Base-by-base conservation (phyloP, 768 basidiomycete species). In the Mycena capillaripes region DNA sequence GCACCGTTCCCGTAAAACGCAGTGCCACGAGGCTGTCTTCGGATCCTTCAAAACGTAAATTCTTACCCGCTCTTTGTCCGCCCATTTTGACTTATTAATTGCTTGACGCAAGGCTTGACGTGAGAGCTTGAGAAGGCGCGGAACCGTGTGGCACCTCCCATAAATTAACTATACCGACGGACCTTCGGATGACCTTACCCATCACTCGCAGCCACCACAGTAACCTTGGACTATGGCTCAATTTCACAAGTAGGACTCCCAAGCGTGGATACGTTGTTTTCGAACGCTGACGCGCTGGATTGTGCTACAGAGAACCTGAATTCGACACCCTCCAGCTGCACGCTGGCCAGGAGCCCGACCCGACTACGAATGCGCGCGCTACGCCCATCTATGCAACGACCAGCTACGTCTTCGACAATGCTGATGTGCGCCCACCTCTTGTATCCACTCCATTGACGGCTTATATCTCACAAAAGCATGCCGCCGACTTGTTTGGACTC, bases 291-390 rank as follows among this genome's bases (percentile, higher is more conserved):
- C 21, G 11, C 19, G 17, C 19, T 3, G 30, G 21, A 30, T 38
- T 21, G 32, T 34, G 55, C 34, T 55, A 2, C 44, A 88, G 88
- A 81, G 84, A 85, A 76, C 92, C 92, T 57, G 92, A 93, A 77
- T 94, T 95, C 76, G 93, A 95, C 76, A 95, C 93, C 1, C 84
- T 95, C 56, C 93, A 94, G 80, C 85, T 95, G 7, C 94, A 96
- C 78, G 94, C 90, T 21, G 94, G 94, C 1, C 91, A 94, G 72
- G 82, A 80, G 16, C 86, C 88, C 14, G 93, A 93, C 80, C 79
- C 88, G 0, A 78, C 90, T 1, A 93, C 92, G 0, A 90, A 92
- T 67, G 92, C 95, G 5, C 88, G 94, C 3, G 95, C 94, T 3
- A 89, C 90, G 0, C 95, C 95, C 0, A 94, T 96, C 77, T 95